Percentiles rank a stretch among this genome's conserved stretches.
Conservation (phyloP, 192 early-diverging fungal genomes). For the Coemansia asiatica region DNA sequence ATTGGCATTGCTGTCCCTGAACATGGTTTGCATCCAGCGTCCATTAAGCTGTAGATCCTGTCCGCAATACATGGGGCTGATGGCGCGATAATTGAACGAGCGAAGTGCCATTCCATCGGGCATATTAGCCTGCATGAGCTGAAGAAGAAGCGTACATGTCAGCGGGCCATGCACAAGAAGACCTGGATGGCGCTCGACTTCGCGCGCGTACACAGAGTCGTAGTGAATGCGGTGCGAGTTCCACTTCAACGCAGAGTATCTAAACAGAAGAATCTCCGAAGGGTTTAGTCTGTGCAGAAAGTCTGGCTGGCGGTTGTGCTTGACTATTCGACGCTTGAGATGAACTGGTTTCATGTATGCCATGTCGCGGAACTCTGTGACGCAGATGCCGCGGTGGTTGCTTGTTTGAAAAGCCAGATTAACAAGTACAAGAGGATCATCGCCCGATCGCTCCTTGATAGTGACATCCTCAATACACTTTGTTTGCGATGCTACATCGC, state of each 20-base stretch:
- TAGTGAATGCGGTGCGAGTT: constrained; percentile 91
- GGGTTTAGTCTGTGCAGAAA: constrained; percentile 61
- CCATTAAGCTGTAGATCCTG: constrained; percentile 59
- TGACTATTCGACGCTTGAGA: constrained; percentile 29
- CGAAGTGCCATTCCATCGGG: constrained; percentile 44
- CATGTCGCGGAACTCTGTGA: constrained; percentile 67
- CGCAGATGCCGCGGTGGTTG: constrained; percentile 61
- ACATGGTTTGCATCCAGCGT: constrained; percentile 25
- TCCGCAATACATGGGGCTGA: constrained; percentile 66
- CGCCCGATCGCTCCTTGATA: constrained; percentile 54
- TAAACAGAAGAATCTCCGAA: constrained; percentile 72
- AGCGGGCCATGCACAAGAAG: constrained; percentile 81
- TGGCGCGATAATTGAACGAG: constrained; percentile 68
- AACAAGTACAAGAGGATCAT: constrained; percentile 69
- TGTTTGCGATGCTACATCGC: constrained; percentile 62
- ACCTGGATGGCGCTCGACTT: constrained; percentile 67
- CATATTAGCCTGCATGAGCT: constrained; percentile 60
- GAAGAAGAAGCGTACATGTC: constrained; percentile 71
- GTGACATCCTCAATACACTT: constrained; percentile 59
- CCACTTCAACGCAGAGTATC: constrained; percentile 88
- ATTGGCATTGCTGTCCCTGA: background rate
- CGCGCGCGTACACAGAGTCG: constrained; percentile 68
- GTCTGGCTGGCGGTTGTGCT: constrained; percentile 60
- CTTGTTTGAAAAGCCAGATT: constrained; percentile 62
- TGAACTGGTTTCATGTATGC: constrained; percentile 61